Percentiles rank a stretch among this genome's conserved stretches.
phyloP scores from a whole-genome alignment of 2,329 filamentous ascomycete genomes.

The Nemania sp. region DNA sequence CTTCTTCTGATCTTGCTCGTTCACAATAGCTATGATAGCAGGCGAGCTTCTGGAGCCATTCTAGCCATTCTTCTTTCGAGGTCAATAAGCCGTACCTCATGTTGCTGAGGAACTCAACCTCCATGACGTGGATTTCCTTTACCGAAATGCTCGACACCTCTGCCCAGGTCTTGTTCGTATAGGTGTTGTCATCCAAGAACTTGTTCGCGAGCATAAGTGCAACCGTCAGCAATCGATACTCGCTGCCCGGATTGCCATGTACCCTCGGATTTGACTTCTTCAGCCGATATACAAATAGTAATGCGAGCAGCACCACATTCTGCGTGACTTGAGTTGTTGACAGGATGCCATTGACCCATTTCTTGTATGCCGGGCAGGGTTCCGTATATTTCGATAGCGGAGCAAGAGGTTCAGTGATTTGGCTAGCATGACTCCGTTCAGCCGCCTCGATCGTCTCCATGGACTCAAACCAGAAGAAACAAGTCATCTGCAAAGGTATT shows the following conservation, averaged over 20 bases:
- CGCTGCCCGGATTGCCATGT: constrained; percentile 88
- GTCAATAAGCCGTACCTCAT: constrained; percentile 93
- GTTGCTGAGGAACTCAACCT: constrained; percentile 99
- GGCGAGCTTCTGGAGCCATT: constrained; percentile 82
- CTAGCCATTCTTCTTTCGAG: constrained; percentile 81
- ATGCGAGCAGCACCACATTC: constrained; percentile 87
- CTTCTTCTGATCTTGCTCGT: constrained; percentile 55
- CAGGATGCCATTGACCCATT: constrained; percentile 91
- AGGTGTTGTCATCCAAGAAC: constrained; percentile 98
- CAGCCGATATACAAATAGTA: constrained; percentile 90
- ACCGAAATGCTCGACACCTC: constrained; percentile 95
- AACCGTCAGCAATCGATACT: constrained; percentile 89
- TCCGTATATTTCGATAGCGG: constrained; percentile 70
- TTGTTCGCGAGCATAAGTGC: constrained; percentile 98
- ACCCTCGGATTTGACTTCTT: constrained; percentile 89
- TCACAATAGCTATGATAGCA: constrained; percentile 85
- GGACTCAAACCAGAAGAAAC: constrained; percentile 96
- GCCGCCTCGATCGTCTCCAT: constrained; percentile 77
- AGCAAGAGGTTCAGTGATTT: constrained; percentile 43
- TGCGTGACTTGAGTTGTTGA: constrained; percentile 95
- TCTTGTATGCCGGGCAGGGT: constrained; percentile 79
- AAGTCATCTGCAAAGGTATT: constrained; percentile 71
- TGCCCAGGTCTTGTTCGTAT: constrained; percentile 99
- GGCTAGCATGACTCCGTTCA: constrained; percentile 58
- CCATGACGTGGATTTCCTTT: constrained; percentile 97